phyloP scores from a whole-genome alignment of 1,284 basidiomycete genomes.

The Ganoderma lingzhi region DNA sequence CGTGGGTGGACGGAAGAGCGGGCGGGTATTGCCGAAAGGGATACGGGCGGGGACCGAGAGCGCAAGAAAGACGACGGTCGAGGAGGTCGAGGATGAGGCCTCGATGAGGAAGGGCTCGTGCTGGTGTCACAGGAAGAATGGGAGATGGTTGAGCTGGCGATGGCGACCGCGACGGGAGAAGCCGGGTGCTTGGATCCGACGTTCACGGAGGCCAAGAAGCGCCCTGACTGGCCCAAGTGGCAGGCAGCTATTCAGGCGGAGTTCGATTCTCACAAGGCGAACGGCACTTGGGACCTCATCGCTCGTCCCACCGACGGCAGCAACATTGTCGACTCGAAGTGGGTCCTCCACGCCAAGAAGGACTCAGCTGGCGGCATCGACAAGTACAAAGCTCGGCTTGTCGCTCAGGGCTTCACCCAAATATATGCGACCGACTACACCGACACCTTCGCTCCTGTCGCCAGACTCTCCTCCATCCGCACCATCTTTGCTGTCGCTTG shows the following conservation, averaged over 20 bases:
- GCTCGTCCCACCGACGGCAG: conserved; percentile 26
- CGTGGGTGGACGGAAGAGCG: not conserved
- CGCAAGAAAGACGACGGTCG: not conserved
- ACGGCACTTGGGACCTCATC: conserved; percentile 38
- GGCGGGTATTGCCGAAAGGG: not conserved
- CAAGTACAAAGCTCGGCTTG: too few relatives aligned
- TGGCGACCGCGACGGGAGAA: conserved; percentile 24
- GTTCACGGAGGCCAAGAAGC: conserved; percentile 31
- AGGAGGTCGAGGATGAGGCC: conserved; percentile 18
- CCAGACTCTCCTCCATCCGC: conserved; percentile 32
- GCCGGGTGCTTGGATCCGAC: conserved; percentile 29
- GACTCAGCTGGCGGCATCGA: too few relatives aligned
- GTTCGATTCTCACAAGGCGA: conserved; percentile 31
- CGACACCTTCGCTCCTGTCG: too few relatives aligned
- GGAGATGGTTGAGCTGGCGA: conserved; percentile 20
- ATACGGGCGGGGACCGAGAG: not conserved
- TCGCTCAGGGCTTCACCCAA: too few relatives aligned
- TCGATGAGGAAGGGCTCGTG: too few relatives aligned
- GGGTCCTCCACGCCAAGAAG: too few relatives aligned
- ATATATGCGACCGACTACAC: too few relatives aligned
- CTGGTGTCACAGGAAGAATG: conserved; percentile 5
- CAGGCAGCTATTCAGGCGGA: conserved; percentile 21
- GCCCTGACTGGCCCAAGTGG: conserved; percentile 36
- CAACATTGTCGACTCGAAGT: conserved; percentile 37
- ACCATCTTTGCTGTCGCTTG: conserved; percentile 42